Evolutionary conservation across 1,139 yeast genomes (phyloP), one percentile per base, ranked within the genome.

Genomic region (Petasospora fabianii): DNA sequence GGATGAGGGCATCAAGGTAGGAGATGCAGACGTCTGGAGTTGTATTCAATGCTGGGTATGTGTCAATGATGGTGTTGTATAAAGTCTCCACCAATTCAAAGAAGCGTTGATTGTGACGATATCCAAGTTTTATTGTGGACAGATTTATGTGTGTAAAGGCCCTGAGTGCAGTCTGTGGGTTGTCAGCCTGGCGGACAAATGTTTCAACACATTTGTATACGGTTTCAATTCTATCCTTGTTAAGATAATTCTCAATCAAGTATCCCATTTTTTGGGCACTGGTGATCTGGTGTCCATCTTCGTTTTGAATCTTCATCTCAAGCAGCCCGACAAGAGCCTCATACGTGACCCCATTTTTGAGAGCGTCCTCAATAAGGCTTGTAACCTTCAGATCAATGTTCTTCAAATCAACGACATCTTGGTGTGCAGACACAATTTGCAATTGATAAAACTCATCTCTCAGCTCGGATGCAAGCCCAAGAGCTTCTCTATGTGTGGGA

Each of bases 211-310:
- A 24, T 15, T 27, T 12, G 20, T 30, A 27, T 11, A 43, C 19
- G 11, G n/a, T 14, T 1, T 26, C 6, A 4, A 24, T 11, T 8
- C 28, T 36, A 13, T 34, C 27, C 8, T 18, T 24, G 5, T 26
- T 21, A 15, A 35, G 19, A 27, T 38, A 32, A 3, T 14, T 36
- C 11, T 15, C 8, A 9, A 40, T 22, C 11, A 43, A 14, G 13
- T 27, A 37, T 2, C 11, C 9, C 8, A 41, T 15, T 17, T 43
- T 43, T 10, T 40, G 34, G 4, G 38, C 44, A n/a, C 35, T 36
- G 5, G 43, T 41, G 18, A 40, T 21, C 10, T 38, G 41, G 4
- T 10, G 18, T 6, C 30, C 30, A 2, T 15, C 7, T 11, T 33
- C 13, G 19, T 35, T 31, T 7, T 11, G 4, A 9, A 39, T 27